Percentiles rank a stretch among this genome's conserved stretches.
Evolutionary conservation across 202 grass and related monocot species (phyloP).

Genomic region (Sporobolus alterniflorus): DNA sequence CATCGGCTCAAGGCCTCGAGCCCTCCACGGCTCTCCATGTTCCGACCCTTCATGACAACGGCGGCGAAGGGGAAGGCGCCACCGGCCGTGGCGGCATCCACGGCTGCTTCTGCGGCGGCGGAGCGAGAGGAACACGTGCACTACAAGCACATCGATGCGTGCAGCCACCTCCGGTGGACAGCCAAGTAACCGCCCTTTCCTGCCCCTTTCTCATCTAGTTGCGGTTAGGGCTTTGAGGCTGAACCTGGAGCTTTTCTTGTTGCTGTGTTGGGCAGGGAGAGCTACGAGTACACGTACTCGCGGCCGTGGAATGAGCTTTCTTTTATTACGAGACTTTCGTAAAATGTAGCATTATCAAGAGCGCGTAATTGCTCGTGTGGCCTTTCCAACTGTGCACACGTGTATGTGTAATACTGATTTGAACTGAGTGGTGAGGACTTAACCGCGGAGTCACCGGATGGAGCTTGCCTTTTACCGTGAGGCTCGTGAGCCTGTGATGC

Average conservation of each 20-base stretch:
- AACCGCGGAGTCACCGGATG: too few relatives aligned
- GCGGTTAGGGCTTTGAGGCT: slow-evolving; percentile 13
- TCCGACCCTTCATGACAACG: slow-evolving; percentile 56
- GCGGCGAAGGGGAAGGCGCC: slow-evolving; percentile 27
- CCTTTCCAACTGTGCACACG: too few relatives aligned
- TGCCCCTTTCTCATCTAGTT: slow-evolving; percentile 16
- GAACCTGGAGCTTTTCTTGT: neutral
- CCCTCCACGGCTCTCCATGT: slow-evolving; percentile 40
- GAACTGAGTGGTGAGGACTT: too few relatives aligned
- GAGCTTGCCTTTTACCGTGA: too few relatives aligned
- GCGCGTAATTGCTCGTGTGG: too few relatives aligned
- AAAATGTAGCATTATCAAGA: too few relatives aligned
- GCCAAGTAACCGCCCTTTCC: slow-evolving; percentile 41
- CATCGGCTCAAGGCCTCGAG: neutral
- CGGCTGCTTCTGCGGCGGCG: slow-evolving; percentile 41
- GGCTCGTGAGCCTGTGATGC: too few relatives aligned
- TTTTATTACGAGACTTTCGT: too few relatives aligned
- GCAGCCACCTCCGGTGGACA: slow-evolving; percentile 73
- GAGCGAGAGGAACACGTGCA: slow-evolving; percentile 60
- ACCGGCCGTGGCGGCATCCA: slow-evolving; percentile 28
- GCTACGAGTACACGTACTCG: slow-evolving; percentile 79
- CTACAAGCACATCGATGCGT: slow-evolving; percentile 80
- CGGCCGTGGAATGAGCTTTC: slow-evolving; percentile 82
- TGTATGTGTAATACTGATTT: too few relatives aligned
- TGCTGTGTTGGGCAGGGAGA: slow-evolving; percentile 55